Evolutionary conservation across 2,329 filamentous ascomycete genomes (phyloP), one percentile per base, ranked within the genome.

Genomic region (Akanthomyces muscarius): DNA sequence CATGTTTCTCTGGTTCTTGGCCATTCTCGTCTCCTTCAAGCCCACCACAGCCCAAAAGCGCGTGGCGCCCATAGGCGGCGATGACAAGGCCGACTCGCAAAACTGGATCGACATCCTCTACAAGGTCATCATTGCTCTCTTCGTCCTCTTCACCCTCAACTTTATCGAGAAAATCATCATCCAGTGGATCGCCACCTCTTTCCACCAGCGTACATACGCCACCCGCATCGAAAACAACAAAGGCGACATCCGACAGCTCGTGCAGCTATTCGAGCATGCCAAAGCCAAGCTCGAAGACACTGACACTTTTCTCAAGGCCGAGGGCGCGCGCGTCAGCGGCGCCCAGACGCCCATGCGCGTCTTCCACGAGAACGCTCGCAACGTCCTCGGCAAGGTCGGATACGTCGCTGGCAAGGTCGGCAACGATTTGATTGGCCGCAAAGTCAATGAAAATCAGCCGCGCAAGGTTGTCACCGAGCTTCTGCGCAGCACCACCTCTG

Each of bases 211-310:
- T 51, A 97, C 94, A 0, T 98, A 98, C 71, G 88, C 91, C 28
- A 91, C 94, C 69, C 83, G 94, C 18, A 97, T 97, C 69, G 91
- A 95, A 65, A 83, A 94, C 74, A 96, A 97, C 80, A 96, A 96
- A 73, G 92, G 93, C 66, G 90, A 96, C 71, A 92, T 97, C 63
- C 86, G 76, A 13, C 82, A 80, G 61, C 74, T 86, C 13, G 79
- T 85, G 33, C 74, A 78, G 50, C 76, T 86, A 0, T 86, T 81
- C 66, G 87, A 92, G 45, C 88, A 95, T 70, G 90, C 88, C 14
- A 93, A 94, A 66, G 89, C 89, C 58, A 87, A 89, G 65, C 80
- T 88, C n/a, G 81, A 83, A 55, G 74, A 78, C 38, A 77, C 80
- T 13, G 80, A 84, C 41, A 77, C 75, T 48, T 79, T 85, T 65